phyloP scores from a whole-genome alignment of 2,329 filamentous ascomycete species.

The Mycogone perniciosa region DNA sequence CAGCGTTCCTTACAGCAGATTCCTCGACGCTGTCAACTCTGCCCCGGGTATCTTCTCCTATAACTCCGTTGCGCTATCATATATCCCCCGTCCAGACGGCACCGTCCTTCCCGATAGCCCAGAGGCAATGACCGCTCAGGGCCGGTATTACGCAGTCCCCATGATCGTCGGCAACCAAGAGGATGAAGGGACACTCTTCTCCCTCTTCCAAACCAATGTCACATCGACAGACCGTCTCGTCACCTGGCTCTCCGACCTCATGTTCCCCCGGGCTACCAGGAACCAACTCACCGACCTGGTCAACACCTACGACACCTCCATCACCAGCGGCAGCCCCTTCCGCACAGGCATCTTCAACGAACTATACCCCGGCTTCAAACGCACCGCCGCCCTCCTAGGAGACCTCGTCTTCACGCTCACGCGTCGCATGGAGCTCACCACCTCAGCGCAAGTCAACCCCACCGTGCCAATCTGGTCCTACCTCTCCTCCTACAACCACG shows the following conservation, averaged over 20 bases:
- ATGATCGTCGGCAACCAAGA: conserved; percentile 66
- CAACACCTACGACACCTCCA: conserved; percentile 52
- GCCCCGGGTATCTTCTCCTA: conserved; percentile 65
- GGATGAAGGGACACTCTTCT: conserved; percentile 72
- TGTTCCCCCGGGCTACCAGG: conserved; percentile 52
- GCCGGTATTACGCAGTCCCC: conserved; percentile 44
- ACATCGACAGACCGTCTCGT: conserved; percentile 53
- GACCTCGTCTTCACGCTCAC: conserved; percentile 70
- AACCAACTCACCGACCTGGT: conserved; percentile 51
- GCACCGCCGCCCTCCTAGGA: conserved; percentile 66
- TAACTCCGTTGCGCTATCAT: conserved; percentile 62
- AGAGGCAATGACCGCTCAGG: conserved; percentile 47
- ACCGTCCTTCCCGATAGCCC: conserved; percentile 55
- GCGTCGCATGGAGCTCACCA: conserved; percentile 56
- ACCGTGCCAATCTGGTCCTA: conserved; percentile 68
- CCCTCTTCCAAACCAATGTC: conserved; percentile 62
- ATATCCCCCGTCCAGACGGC: conserved; percentile 68
- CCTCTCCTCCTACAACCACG: conserved; percentile 64
- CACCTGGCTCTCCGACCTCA: conserved; percentile 53
- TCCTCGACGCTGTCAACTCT: conserved; percentile 61
- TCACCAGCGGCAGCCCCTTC: conserved; percentile 62
- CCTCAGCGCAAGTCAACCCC: conserved; percentile 41
- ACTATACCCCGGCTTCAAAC: conserved; percentile 71
- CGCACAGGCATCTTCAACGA: conserved; percentile 62
- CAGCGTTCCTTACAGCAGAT: conserved; percentile 48